A percentile compares a stretch with the other conserved stretches of the same genome.
These are phyloP conservation scores for Quercus glauca DNA, from an alignment of 306 rosid genomes.

Conservation along the genomic window DNA sequence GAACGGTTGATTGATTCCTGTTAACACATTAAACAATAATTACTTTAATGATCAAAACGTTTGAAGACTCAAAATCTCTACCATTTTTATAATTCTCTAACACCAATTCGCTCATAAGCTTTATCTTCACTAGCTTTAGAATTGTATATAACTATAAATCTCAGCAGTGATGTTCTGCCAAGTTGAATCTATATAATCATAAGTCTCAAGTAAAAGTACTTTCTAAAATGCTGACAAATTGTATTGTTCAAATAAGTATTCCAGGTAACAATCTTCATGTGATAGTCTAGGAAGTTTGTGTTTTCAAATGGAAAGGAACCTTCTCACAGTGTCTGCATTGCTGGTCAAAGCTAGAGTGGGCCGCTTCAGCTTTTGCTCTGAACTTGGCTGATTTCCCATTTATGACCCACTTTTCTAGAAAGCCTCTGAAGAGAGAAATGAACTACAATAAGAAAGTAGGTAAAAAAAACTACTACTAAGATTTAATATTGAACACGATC, in stretches of 20 bases:
- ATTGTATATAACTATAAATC: not conserved
- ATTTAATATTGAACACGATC: not conserved
- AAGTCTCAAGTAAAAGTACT: no score
- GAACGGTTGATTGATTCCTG: conserved; percentile 84
- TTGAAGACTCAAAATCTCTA: not conserved
- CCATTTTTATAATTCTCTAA: not conserved
- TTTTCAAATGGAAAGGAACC: conserved; percentile 39
- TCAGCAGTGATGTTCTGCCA: not conserved
- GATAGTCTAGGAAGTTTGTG: not conserved
- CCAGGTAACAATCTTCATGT: not conserved
- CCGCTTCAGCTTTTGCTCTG: conserved; percentile 55
- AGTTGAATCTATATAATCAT: not conserved
- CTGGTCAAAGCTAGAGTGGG: conserved; percentile 62
- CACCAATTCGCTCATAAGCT: not conserved
- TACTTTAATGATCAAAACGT: not conserved
- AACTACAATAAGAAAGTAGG: not conserved
- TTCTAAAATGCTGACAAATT: no score
- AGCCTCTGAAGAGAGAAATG: conserved; percentile 46
- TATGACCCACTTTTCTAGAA: conserved; percentile 58
- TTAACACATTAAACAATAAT: conserved; percentile 8
- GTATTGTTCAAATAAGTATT: not conserved
- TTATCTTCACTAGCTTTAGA: not conserved
- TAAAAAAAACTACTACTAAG: not conserved
- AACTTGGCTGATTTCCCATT: conserved; percentile 68
- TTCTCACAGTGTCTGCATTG: conserved; percentile 87